These are phyloP conservation scores for Lentinus tigrinus DNA, from an alignment of 768 basidiomycete species.

Conservation along the genomic window DNA sequence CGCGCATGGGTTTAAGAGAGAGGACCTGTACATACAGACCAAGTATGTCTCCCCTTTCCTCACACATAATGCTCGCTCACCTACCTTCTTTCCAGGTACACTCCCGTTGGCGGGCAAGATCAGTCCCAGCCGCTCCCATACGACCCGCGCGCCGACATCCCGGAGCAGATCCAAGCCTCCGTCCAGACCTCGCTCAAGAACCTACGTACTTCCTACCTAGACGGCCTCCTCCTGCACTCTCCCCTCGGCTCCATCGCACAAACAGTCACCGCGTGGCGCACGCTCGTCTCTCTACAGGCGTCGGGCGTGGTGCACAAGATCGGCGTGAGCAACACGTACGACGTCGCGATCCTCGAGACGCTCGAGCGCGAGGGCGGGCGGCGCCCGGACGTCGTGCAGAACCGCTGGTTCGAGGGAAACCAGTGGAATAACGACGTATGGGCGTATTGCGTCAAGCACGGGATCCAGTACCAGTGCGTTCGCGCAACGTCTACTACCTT, in stretches of 20 bases:
- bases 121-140: constrained; percentile 70
- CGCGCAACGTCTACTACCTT: constrained; percentile 7
- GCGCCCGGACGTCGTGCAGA: constrained; percentile 72
- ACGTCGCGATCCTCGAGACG: constrained; percentile 51
- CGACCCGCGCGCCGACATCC: constrained; percentile 49
- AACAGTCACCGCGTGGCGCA: constrained; percentile 70
- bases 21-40: constrained; percentile 77
- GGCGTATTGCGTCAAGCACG: constrained; percentile 59
- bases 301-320: constrained; percentile 62
- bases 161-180: constrained; percentile 61
- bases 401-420: constrained; percentile 83
- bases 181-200: constrained; percentile 65
- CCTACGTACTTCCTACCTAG: constrained; percentile 70
- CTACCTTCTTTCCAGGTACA: constrained; percentile 52
- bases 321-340: constrained; percentile 79
- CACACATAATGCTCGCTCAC: background rate
- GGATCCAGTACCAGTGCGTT: constrained; percentile 69
- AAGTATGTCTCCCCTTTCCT: constrained; percentile 45
- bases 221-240: constrained; percentile 78
- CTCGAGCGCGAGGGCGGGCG: constrained; percentile 49
- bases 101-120: constrained; percentile 74
- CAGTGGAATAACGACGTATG: constrained; percentile 69
- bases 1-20: constrained; percentile 60
- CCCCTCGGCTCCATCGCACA: constrained; percentile 57
- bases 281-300: constrained; percentile 60